phyloP scores from a whole-genome alignment of 352 stramenopile species.

The Phytopythium vexans region DNA sequence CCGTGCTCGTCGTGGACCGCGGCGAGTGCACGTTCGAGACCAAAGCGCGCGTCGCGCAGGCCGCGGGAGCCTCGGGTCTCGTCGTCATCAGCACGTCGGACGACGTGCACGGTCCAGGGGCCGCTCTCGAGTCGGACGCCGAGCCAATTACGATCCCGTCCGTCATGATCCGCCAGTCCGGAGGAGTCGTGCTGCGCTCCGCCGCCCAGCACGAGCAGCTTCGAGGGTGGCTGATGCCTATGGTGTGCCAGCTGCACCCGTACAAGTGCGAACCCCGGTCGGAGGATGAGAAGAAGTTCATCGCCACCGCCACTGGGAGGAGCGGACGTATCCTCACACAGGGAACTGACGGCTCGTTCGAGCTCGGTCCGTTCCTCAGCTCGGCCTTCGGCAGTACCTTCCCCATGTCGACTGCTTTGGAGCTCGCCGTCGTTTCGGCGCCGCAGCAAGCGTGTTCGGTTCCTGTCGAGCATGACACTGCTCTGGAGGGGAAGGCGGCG shows the following conservation, averaged over 20 bases:
- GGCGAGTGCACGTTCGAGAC: slow-evolving; percentile 64
- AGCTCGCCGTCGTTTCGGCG: slow-evolving; percentile 14
- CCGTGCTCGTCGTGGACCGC: slow-evolving; percentile 51
- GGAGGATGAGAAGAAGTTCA: slow-evolving; percentile 31
- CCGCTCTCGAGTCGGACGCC: slow-evolving; percentile 31
- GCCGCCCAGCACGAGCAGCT: slow-evolving; percentile 20
- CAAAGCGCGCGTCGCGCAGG: slow-evolving; percentile 48
- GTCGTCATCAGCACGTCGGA: slow-evolving; percentile 51
- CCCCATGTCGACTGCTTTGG: slow-evolving; percentile 17
- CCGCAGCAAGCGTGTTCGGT: slow-evolving; percentile 22
- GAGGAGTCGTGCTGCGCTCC: slow-evolving; percentile 40
- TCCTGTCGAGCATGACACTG: slow-evolving; percentile 3
- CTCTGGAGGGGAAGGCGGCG: slow-evolving; percentile 21
- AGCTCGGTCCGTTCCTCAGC: slow-evolving; percentile 46
- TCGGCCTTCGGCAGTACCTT: slow-evolving; percentile 50
- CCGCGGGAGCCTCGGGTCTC: slow-evolving; percentile 42
- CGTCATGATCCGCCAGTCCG: slow-evolving; percentile 59
- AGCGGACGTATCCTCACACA: slow-evolving; percentile 33
- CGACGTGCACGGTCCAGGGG: slow-evolving; percentile 34
- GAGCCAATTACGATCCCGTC: slow-evolving; percentile 44
- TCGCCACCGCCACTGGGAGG: slow-evolving; percentile 19
- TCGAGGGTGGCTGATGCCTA: slow-evolving; percentile 48
- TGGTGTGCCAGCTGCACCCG: slow-evolving; percentile 45
- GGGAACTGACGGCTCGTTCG: slow-evolving; percentile 3
- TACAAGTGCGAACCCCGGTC: slow-evolving; percentile 38